phyloP scores from a whole-genome alignment of 106 monocot genomes.

The Gastrodia elata region DNA sequence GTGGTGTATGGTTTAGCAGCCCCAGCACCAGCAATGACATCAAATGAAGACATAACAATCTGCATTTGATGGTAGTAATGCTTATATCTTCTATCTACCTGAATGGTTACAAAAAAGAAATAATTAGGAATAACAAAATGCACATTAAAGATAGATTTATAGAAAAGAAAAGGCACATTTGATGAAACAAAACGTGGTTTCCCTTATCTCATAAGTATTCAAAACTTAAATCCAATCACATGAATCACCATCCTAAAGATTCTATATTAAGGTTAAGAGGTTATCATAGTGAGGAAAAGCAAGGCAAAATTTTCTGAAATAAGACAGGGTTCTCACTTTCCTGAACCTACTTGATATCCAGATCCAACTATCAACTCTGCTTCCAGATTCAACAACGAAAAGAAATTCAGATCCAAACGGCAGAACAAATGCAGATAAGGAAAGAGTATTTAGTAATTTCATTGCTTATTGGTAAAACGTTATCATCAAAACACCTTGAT shows the following conservation, averaged over 20 bases:
- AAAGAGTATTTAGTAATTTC: no score
- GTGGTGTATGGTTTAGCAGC: conserved; percentile 75
- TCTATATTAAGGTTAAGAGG: not conserved
- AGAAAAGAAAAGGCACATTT: no score
- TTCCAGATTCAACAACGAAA: not conserved
- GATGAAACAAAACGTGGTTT: no score
- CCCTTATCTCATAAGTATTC: not conserved
- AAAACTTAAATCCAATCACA: not conserved
- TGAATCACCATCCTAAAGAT: not conserved
- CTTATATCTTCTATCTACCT: conserved; percentile 80
- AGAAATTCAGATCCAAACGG: no score
- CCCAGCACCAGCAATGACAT: conserved; percentile 48
- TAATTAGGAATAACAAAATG: not conserved
- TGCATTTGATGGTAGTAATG: conserved; percentile 88
- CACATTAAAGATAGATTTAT: not conserved
- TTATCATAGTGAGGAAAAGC: not conserved
- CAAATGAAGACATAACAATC: conserved; percentile 69
- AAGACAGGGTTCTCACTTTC: not conserved
- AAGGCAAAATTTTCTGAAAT: not conserved
- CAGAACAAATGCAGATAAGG: no score
- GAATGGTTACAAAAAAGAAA: not conserved
- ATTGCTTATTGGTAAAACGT: no score
- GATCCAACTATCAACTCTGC: not conserved
- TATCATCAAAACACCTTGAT: no score
- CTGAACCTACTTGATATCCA: no score